phyloP scores from a whole-genome alignment of 2,329 filamentous ascomycete species.

The Trichoderma sp. region DNA sequence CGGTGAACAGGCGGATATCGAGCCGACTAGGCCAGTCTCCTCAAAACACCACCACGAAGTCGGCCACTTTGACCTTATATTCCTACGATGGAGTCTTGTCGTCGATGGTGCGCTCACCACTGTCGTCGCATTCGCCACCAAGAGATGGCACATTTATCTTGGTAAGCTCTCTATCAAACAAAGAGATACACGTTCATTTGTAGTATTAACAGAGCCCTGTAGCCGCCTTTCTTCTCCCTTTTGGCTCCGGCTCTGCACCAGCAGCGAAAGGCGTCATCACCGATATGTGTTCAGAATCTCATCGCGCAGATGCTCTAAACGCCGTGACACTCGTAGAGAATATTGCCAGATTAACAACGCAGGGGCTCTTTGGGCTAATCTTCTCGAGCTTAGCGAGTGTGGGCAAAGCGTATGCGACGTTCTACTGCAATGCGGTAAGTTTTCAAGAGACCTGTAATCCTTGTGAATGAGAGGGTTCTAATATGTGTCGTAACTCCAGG shows the following conservation, averaged over 20 bases:
- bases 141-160: slow-evolving; percentile 67
- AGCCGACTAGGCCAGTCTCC: slow-evolving; percentile 38
- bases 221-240: slow-evolving; percentile 62
- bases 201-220: not conserved
- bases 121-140: slow-evolving; percentile 57
- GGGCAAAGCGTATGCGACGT: slow-evolving; percentile 60
- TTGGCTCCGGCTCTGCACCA: slow-evolving; percentile 66
- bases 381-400: slow-evolving; percentile 62
- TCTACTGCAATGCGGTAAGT: slow-evolving; percentile 63
- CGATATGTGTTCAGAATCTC: slow-evolving; percentile 61
- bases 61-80: slow-evolving; percentile 64
- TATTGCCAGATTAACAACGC: slow-evolving; percentile 60
- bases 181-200: not conserved
- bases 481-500: slow-evolving; percentile 35
- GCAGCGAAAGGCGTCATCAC: slow-evolving; percentile 72
- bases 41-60: slow-evolving; percentile 41
- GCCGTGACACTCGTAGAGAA: slow-evolving; percentile 70
- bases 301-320: slow-evolving; percentile 64
- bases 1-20: slow-evolving; percentile 42
- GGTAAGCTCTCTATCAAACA: slow-evolving; percentile 33
- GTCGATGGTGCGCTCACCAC: slow-evolving; percentile 64
- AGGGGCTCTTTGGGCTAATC: slow-evolving; percentile 63
- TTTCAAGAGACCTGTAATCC: too few species aligned
- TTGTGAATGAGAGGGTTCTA: too few species aligned
- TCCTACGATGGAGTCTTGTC: slow-evolving; percentile 63